Evolutionary conservation across 352 stramenopile species (phyloP).

Genomic region (Lagenidium giganteum): DNA sequence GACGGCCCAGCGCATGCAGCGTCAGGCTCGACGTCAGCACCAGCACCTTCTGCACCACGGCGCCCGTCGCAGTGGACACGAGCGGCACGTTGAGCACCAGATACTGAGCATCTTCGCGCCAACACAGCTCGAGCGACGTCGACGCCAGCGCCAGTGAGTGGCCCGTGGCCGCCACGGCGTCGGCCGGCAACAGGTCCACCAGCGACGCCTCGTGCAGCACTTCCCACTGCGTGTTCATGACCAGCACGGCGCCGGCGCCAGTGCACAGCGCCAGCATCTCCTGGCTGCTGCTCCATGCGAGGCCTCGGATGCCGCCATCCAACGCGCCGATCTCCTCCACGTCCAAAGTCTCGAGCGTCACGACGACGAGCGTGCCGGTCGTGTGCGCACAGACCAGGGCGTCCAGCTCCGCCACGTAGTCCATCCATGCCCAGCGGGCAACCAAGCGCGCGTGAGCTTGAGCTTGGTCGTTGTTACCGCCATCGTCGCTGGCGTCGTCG

Average conservation of each 20-base stretch:
- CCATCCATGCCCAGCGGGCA: constrained; percentile 50
- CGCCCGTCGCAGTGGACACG: background rate
- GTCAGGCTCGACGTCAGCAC: constrained; percentile 54
- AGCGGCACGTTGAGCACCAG: constrained; percentile 54
- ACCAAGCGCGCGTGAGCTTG: no score
- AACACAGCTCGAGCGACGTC: constrained; percentile 32
- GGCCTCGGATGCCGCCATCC: constrained; percentile 47
- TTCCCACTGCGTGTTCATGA: constrained; percentile 78
- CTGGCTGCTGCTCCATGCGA: constrained; percentile 69
- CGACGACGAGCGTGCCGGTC: constrained; percentile 35
- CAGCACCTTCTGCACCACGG: constrained; percentile 32
- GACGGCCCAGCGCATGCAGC: constrained; percentile 53
- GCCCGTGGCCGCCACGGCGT: no score
- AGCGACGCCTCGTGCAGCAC: constrained; percentile 66
- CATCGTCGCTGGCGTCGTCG: constrained; percentile 15
- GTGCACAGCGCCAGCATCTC: constrained; percentile 64
- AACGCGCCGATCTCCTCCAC: constrained; percentile 65
- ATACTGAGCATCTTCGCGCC: constrained; percentile 71
- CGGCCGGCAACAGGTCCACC: constrained; percentile 22
- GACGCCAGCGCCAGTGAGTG: constrained; percentile 4
- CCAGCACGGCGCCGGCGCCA: constrained; percentile 46
- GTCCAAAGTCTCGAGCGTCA: constrained; percentile 39
- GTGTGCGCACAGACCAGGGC: constrained; percentile 48
- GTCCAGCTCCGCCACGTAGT: constrained; percentile 56
- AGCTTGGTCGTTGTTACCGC: no score